Evolutionary conservation across 768 basidiomycete species (phyloP).

Genomic region (Bullera alba): DNA sequence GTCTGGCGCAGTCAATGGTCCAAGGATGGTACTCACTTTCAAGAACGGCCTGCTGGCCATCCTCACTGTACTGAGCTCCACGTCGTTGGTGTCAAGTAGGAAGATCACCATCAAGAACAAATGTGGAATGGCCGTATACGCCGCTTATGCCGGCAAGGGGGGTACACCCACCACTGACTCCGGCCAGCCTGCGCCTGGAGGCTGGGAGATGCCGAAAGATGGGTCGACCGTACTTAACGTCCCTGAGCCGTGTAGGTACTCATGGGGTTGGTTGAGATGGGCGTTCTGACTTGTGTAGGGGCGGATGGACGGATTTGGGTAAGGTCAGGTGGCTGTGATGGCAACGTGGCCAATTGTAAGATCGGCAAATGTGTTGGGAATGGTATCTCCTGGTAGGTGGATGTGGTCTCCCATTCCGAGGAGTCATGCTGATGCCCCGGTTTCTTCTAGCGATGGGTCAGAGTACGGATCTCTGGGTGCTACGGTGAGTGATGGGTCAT

Average conservation of each 20-base stretch:
- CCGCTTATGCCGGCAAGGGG: constrained; percentile 1
- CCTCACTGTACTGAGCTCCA: too few species aligned
- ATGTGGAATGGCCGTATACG: not conserved
- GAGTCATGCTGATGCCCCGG: not conserved
- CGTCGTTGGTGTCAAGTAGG: too few species aligned
- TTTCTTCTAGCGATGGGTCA: constrained; percentile 6
- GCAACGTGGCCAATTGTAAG: constrained; percentile 7
- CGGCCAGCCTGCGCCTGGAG: not conserved
- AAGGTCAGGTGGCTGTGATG: constrained; percentile 16
- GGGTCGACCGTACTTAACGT: constrained; percentile 10
- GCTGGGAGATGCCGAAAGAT: not conserved
- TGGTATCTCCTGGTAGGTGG: constrained; percentile 7
- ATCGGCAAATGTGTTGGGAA: constrained; percentile 7
- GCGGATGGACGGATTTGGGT: constrained; percentile 14
- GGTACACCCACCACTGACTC: not conserved
- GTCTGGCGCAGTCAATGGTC: too few species aligned
- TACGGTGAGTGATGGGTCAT: constrained; percentile 5
- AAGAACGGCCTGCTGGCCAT: too few species aligned
- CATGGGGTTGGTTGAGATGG: not conserved
- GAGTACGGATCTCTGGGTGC: constrained; percentile 10
- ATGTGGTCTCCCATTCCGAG: not conserved
- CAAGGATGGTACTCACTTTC: too few species aligned
- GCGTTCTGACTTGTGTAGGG: constrained; percentile 4
- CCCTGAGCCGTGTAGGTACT: constrained; percentile 15
- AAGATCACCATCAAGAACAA: not conserved